Conservation (phyloP, 2,329 filamentous ascomycete species). For the Ampelomyces quisqualis region DNA sequence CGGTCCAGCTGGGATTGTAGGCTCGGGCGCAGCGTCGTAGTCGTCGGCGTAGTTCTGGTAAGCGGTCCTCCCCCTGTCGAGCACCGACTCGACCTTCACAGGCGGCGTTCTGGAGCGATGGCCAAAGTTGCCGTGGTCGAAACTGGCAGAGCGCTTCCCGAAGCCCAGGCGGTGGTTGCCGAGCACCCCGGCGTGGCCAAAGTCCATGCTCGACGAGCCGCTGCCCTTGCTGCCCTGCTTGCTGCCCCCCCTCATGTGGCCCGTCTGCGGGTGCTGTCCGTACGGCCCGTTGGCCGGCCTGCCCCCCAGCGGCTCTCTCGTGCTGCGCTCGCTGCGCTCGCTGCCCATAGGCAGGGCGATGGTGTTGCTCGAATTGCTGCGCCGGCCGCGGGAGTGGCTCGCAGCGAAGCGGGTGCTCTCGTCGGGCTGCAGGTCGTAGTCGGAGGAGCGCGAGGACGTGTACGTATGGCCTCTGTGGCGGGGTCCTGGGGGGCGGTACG, state of each 20-base stretch:
- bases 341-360: conserved; percentile 46
- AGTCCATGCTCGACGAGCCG: conserved; percentile 65
- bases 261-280: conserved; percentile 31
- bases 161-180: conserved; percentile 59
- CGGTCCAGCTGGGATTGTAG: conserved; percentile 78
- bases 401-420: conserved; percentile 46
- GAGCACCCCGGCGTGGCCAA: conserved; percentile 60
- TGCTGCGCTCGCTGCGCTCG: conserved; percentile 35
- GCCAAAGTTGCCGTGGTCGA: conserved; percentile 57
- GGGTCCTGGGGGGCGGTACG: conserved; percentile 34
- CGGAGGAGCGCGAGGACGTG: conserved; percentile 61
- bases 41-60: conserved; percentile 56
- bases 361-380: conserved; percentile 80
- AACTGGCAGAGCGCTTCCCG: conserved; percentile 68
- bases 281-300: conserved; percentile 27
- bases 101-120: conserved; percentile 22
- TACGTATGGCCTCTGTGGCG: conserved; percentile 61
- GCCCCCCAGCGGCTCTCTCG: conserved; percentile 36
- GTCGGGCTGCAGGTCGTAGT: conserved; percentile 49
- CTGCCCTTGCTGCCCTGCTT: conserved; percentile 72
- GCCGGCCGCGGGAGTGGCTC: conserved; percentile 56
- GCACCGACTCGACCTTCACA: conserved; percentile 46
- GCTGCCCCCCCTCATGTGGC: conserved; percentile 48
- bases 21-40: conserved; percentile 81
- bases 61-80: conserved; percentile 48